Evolutionary conservation across 345 rosid species (phyloP), one percentile per base, ranked within the genome.

Genomic region (Eucalyptus dawsonii): DNA sequence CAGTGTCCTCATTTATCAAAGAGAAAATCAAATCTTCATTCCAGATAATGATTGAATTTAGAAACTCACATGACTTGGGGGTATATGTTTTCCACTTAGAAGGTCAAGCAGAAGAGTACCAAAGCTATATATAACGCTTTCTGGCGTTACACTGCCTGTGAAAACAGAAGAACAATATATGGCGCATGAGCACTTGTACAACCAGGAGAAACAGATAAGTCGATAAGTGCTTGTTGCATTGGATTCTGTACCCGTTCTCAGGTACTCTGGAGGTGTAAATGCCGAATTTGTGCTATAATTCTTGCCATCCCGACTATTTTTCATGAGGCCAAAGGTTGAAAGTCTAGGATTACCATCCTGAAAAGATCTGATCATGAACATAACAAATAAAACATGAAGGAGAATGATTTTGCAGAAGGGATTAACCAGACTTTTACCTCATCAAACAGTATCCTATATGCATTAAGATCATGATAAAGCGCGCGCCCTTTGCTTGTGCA

Each of bases 21-120:
- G 83, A 21, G 83, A 72, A 72, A 37, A 72, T 72, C 24, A 37
- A 37, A 37, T 37, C 19, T 72, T 72, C 45, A 72, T 10, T 13
- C 83, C 83, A 72, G 83, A 72, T 72, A 21, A 21, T 72, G 83
- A 5, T 72, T 72, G 45, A 72, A 72, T 13, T 37, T 72, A 37
- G 83, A 81, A 80, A 90, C 98, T 95, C 92, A 97, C 99, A 90
- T 96, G 99, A 91, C 97, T 95, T 19, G 99, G 99, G 85, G 99
- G 99, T 56, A 97, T 97, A 91, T 97, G 98, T 92, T 97, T 97
- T 88, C 99, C 99, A 89, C 98, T 97, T 88, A 97, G 98, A 93
- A 97, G 98, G 90, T 97, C 99, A 87, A 97, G 97, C 89, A 97
- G 92, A 90, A 97, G 96, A 86, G 98, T 97, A 86, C 99, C 99